These are phyloP conservation scores for Arbutus unedo DNA, from an alignment of 148 eudicot species.

Conservation along the genomic window DNA sequence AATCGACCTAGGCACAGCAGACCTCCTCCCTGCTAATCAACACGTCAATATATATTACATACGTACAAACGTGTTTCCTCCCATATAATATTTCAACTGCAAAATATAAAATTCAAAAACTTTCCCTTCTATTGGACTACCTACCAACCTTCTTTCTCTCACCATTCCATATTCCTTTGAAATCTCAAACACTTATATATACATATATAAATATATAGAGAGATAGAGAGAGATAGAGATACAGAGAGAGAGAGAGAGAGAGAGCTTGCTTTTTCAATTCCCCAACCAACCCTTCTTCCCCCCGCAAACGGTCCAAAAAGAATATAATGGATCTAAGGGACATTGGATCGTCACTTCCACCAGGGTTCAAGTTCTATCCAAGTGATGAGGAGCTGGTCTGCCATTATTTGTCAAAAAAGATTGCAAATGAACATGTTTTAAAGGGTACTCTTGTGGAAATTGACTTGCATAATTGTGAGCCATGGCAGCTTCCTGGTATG, in stretches of 20 bases:
- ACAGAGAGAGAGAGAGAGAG: too few species aligned
- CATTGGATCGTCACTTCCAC: slow-evolving; percentile 75
- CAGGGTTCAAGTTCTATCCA: slow-evolving; percentile 89
- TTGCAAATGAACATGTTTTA: slow-evolving; percentile 49
- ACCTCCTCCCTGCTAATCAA: background rate
- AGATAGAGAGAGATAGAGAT: too few species aligned
- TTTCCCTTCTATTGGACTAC: background rate
- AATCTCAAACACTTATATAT: background rate
- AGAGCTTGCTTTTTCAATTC: background rate
- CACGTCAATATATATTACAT: slow-evolving; percentile 10
- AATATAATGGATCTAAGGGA: slow-evolving; percentile 67
- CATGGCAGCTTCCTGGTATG: slow-evolving; percentile 98
- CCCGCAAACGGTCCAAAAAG: background rate
- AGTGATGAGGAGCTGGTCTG: slow-evolving; percentile 91
- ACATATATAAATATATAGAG: background rate
- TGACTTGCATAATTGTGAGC: slow-evolving; percentile 87
- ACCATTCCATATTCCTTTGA: background rate
- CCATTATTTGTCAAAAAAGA: slow-evolving; percentile 76
- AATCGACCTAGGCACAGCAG: too few species aligned
- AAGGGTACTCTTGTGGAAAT: slow-evolving; percentile 76
- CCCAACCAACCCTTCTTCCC: background rate
- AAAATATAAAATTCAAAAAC: background rate
- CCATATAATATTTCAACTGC: background rate
- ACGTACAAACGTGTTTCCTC: background rate
- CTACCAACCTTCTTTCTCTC: background rate